Evolutionary conservation across 2,329 filamentous ascomycete genomes (phyloP), one percentile per base, ranked within the genome.

Genomic region (Alternaria triticina): DNA sequence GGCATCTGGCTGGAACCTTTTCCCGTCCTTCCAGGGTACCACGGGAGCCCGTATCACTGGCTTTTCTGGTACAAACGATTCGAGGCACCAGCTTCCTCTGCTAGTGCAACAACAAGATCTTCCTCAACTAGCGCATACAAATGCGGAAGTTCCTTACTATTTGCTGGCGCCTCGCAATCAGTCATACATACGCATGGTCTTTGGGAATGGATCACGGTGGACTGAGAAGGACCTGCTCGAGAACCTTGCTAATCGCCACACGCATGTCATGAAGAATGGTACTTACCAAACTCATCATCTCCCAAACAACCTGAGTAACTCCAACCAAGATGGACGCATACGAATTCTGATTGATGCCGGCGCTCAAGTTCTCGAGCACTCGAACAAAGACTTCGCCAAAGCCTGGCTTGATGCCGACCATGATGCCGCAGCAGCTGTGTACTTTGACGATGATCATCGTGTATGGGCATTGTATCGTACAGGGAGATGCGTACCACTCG

Each of bases 51-150:
- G 84, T 2, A 90, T 89, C 0, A 91, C 89, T 0, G 90, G 90
- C 0, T 93, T 94, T 72, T 90, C 88, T 8, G 90, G 90, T 0
- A 93, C 91, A 0, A 92, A 91, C 47, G 90, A 93, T 70, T 88
- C 86, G 20, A 82, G 85, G 40, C 79, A 77, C 0, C 81, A 90
- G 33, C 76, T 92, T 0, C 90, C 90, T 0, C 74, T 88, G n/a
- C 88, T 83, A 0, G 87, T 92, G 20, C 74, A 80, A 20, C 89
- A 92, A 55, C 77, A 86, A 0, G 89, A 93, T 62, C 81, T 93
- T 0, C 78, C 82, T 0, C 75, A 81, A 0, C 81, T 91, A 0
- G 70, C 77, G 0, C 87, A 90, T 50, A 91, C 89, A 0, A 91
- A 89, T 60, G 89, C 89, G 0, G 84, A 89, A 49, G 89, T 91